These are phyloP conservation scores for Hyaloscypha hepaticicola DNA, from an alignment of 495 filamentous ascomycete species.

Conservation along the genomic window DNA sequence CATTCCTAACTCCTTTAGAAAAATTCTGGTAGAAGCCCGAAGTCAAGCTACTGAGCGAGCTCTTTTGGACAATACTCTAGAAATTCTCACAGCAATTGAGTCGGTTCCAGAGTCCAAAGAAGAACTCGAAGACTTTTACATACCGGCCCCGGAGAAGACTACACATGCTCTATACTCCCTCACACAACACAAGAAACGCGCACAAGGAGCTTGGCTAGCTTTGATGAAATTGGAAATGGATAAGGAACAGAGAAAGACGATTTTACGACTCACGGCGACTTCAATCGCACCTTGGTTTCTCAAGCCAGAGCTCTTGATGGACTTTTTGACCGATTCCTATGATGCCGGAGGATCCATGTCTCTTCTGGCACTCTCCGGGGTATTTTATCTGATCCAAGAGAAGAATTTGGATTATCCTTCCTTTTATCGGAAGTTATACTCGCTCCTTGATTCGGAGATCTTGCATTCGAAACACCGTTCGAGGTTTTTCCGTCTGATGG, in stretches of 20 bases:
- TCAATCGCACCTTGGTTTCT: constrained; percentile 85
- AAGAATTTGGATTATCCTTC: constrained; percentile 94
- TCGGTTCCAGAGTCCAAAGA: constrained; percentile 59
- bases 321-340: constrained; percentile 93
- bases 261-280: constrained; percentile 70
- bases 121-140: constrained; percentile 66
- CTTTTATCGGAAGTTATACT: constrained; percentile 94
- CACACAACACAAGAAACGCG: constrained; percentile 65
- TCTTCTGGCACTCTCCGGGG: constrained; percentile 83
- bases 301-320: constrained; percentile 87
- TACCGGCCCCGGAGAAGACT: constrained; percentile 49
- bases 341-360: constrained; percentile 81
- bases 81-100: constrained; percentile 64
- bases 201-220: constrained; percentile 82
- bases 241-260: constrained; percentile 72
- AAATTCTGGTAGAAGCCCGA: constrained; percentile 37
- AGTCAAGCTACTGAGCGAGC: constrained; percentile 40
- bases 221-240: constrained; percentile 66
- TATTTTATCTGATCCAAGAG: constrained; percentile 91
- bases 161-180: constrained; percentile 53
- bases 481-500: constrained; percentile 87
- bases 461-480: constrained; percentile 93
- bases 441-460: constrained; percentile 77
- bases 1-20: constrained; percentile 31
- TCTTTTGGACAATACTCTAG: constrained; percentile 55